Evolutionary conservation across 352 stramenopile species (phyloP), one percentile per base, ranked within the genome.

Genomic region (Peronospora farinosa): DNA sequence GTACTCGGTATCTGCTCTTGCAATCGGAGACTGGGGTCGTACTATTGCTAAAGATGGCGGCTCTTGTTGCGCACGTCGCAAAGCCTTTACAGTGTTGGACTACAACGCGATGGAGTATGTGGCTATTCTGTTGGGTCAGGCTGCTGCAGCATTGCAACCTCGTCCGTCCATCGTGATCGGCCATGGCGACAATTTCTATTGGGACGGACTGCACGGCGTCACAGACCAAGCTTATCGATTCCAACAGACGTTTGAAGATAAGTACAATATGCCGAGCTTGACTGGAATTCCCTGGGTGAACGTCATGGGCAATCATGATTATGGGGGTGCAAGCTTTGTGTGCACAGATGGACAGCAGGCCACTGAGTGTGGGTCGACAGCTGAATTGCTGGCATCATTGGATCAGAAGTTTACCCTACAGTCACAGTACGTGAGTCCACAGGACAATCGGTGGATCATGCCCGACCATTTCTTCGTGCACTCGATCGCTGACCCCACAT

Each of bases 291-390:
- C 80, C 13, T 92, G 80, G 83, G 65, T 92, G n/a, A 92, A 86
- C 28, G 78, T 92, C 32, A 72, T 90, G 60, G 83, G 83, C 32
- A 94, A 94, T 59, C 83, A 92, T 53, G 83, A 94, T 61, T 89
- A 92, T 31, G 80, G 83, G 38, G 83, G 83, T 5, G 73, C 77
- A 4, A 87, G 76, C 23, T 94, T 73, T 47, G 67, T 88, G n/a
- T 94, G 83, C 40, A 67, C 72, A 5, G 46, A 57, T n/a, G 68
- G 65, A 8, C 70, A 65, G 7, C 33, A 55, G 13, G 67, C 68
- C 1, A 56, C 68, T 0, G 41, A 79, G 17, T 93, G 82, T 49
- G 64, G 59, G 9, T 72, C 65, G 28, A 69, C 61, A 12, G 47
- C 16, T 7, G 71, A 73, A 12, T 37, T 93, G 11, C 25, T 89